A percentile compares a stretch with the other conserved stretches of the same genome.
Conservation (phyloP, 2,329 filamentous ascomycete species). For the Lojkania enalia region DNA sequence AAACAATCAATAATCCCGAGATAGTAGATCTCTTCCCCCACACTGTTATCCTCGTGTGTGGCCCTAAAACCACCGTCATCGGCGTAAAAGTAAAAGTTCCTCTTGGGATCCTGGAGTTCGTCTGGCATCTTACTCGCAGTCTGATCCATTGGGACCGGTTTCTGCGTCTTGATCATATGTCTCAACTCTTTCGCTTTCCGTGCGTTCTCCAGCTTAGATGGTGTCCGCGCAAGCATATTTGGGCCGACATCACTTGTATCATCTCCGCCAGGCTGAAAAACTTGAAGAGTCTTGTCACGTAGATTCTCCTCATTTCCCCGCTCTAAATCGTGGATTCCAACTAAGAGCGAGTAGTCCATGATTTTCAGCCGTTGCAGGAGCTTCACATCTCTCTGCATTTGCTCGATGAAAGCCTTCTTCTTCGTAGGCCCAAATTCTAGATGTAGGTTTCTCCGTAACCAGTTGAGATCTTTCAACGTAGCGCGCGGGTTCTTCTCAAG, state of each 20-base stretch:
- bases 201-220: constrained; percentile 88
- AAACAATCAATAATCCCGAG: constrained; percentile 97
- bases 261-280: constrained; percentile 86
- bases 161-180: constrained; percentile 89
- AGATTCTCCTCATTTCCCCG: constrained; percentile 95
- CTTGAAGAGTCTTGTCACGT: constrained; percentile 83
- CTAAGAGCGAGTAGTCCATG: constrained; percentile 96
- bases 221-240: constrained; percentile 81
- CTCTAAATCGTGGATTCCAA: constrained; percentile 89
- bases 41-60: constrained; percentile 83
- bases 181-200: constrained; percentile 88
- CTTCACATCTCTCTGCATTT: constrained; percentile 84
- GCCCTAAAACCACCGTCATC: constrained; percentile 93
- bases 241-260: constrained; percentile 53
- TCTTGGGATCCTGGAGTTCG: constrained; percentile 68
- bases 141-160: constrained; percentile 89
- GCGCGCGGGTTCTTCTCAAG: constrained; percentile 86
- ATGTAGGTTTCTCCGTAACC: constrained; percentile 82
- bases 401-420: constrained; percentile 83
- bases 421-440: constrained; percentile 88
- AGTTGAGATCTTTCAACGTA: constrained; percentile 95
- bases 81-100: constrained; percentile 83
- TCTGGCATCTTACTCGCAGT: constrained; percentile 86
- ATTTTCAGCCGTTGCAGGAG: constrained; percentile 88
- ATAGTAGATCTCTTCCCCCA: constrained; percentile 94